These are phyloP conservation scores for Neurospora sp. DNA, from an alignment of 495 filamentous ascomycete species.

Conservation along the genomic window DNA sequence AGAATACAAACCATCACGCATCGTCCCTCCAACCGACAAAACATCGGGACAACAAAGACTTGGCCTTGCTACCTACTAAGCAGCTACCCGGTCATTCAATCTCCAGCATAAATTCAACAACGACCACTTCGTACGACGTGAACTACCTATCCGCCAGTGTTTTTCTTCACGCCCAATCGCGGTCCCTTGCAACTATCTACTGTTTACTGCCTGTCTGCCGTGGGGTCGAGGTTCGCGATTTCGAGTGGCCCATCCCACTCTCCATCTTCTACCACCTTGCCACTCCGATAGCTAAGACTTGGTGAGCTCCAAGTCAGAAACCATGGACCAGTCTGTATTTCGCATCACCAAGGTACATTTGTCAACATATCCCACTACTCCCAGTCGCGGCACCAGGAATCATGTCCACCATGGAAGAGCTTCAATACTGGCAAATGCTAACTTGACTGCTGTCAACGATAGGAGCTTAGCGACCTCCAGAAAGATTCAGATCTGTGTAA, in stretches of 20 bases:
- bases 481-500: conserved; percentile 73
- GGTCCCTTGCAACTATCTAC: not conserved
- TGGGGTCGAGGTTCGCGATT: not conserved
- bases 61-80: not conserved
- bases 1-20: not conserved
- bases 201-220: not conserved
- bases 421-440: conserved; percentile 28
- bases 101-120: not conserved
- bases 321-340: conserved; percentile 78
- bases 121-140: not conserved
- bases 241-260: not conserved
- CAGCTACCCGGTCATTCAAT: not conserved
- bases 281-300: not conserved
- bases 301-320: conserved; percentile 8
- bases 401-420: conserved; percentile 12
- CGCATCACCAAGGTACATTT: conserved; percentile 65
- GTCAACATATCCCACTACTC: conserved; percentile 8
- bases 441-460: conserved; percentile 10
- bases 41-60: not conserved
- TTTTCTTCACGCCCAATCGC: not conserved
- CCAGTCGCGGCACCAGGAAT: not conserved
- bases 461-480: conserved; percentile 81
- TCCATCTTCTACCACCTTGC: not conserved
- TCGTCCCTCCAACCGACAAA: not conserved
- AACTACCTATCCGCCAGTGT: not conserved